Conservation (phyloP, 768 basidiomycete species). For the Lactarius pseudohatsudake region DNA sequence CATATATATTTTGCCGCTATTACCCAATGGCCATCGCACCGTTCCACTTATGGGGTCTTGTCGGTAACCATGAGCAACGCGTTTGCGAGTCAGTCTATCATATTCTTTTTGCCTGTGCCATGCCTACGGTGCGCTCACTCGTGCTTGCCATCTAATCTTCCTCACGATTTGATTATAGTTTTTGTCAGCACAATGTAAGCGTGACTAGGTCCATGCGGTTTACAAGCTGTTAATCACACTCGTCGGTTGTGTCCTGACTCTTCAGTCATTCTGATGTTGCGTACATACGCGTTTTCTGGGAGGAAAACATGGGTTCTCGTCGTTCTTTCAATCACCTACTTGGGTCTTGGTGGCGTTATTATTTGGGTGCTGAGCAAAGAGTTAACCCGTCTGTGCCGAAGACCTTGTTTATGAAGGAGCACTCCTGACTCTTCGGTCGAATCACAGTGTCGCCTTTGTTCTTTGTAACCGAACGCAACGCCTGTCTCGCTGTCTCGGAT, state of each 20-base stretch:
- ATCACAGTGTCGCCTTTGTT: conserved; percentile 14
- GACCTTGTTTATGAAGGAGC: neutral
- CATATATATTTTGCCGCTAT: conserved; percentile 27
- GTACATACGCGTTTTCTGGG: conserved; percentile 27
- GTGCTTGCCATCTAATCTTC: neutral
- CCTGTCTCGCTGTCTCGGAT: conserved; percentile 13
- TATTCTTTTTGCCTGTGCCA: conserved; percentile 12
- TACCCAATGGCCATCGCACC: conserved; percentile 22
- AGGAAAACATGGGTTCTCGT: conserved; percentile 6
- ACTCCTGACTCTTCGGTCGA: neutral
- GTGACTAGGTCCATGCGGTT: neutral
- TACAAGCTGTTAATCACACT: conserved; percentile 2
- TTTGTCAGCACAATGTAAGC: conserved; percentile 23
- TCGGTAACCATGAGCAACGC: conserved; percentile 2
- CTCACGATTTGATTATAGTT: conserved; percentile 8
- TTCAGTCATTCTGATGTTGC: conserved; percentile 28
- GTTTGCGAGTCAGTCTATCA: conserved; percentile 14
- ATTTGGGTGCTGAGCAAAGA: conserved; percentile 16
- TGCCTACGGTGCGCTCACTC: conserved; percentile 20
- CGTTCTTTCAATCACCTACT: conserved; percentile 10
- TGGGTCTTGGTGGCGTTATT: conserved; percentile 4
- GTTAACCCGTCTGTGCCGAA: conserved; percentile 8
- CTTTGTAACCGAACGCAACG: neutral
- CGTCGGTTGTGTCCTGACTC: neutral
- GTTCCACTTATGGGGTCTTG: conserved; percentile 21